Evolutionary conservation across 768 basidiomycete genomes (phyloP).

Genomic region (Scleroderma citrinum): DNA sequence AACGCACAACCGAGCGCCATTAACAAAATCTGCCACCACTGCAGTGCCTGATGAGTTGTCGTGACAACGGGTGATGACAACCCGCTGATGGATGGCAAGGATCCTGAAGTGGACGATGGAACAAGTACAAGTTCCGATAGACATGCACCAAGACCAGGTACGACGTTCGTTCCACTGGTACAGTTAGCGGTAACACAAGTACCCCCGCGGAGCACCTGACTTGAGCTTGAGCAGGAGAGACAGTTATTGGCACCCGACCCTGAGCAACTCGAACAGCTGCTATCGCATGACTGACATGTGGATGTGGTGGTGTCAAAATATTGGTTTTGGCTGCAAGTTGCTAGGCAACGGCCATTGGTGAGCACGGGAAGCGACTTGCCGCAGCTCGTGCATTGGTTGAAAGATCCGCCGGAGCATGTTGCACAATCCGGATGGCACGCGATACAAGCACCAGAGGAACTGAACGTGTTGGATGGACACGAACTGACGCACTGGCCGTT

Average conservation of each 20-base stretch:
- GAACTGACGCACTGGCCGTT: conserved; percentile 68
- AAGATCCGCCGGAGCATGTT: conserved; percentile 72
- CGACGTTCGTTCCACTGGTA: conserved; percentile 44
- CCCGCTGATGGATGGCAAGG: conserved; percentile 53
- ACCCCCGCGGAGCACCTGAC: conserved; percentile 55
- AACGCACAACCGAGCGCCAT: conserved; percentile 80
- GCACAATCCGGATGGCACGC: conserved; percentile 84
- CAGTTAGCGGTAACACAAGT: conserved; percentile 62
- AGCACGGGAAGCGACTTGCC: conserved; percentile 63
- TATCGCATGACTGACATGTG: conserved; percentile 67
- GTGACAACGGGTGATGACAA: conserved; percentile 44
- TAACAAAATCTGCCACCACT: conserved; percentile 83
- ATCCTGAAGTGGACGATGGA: conserved; percentile 30
- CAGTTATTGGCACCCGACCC: conserved; percentile 63
- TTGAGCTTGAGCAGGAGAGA: conserved; percentile 64
- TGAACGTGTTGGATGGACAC: conserved; percentile 70
- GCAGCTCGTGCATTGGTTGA: conserved; percentile 76
- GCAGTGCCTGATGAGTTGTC: conserved; percentile 33
- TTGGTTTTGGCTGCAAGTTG: conserved; percentile 67
- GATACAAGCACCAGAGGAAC: conserved; percentile 58
- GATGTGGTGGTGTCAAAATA: conserved; percentile 64
- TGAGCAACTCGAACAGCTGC: conserved; percentile 73
- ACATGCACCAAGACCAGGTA: conserved; percentile 72
- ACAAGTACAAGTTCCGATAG: conserved; percentile 66
- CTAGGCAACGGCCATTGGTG: conserved; percentile 69